These are phyloP conservation scores for Epichloe baconii DNA, from an alignment of 2,329 filamentous ascomycete species.

Conservation along the genomic window DNA sequence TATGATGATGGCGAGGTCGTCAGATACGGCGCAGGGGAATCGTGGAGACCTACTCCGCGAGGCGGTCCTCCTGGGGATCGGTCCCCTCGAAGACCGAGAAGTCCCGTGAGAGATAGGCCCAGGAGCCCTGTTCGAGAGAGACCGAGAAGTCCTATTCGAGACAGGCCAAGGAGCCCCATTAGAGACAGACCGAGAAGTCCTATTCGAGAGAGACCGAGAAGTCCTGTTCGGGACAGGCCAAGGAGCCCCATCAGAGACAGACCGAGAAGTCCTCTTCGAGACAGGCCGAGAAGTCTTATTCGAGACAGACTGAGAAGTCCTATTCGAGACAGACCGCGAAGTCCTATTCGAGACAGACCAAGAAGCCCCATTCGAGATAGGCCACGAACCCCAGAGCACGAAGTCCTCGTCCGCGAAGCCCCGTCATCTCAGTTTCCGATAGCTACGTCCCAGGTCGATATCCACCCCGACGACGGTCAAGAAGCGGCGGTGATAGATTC, in stretches of 20 bases:
- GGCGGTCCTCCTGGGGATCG: constrained; percentile 22
- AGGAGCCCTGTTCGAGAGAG: constrained; percentile 10
- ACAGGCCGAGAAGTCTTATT: constrained; percentile 4
- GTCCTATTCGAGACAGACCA: constrained; percentile 4
- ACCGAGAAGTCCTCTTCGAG: constrained; percentile 18
- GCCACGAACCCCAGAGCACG: constrained; percentile 22
- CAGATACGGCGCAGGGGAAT: constrained; percentile 48
- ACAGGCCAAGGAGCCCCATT: constrained; percentile 7
- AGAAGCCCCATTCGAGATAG: constrained; percentile 18
- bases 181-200: constrained; percentile 19
- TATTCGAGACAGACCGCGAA: background rate
- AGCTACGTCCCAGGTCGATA: constrained; percentile 34
- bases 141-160: constrained; percentile 16
- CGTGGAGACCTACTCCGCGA: constrained; percentile 44
- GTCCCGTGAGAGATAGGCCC: constrained; percentile 17
- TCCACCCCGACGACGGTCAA: constrained; percentile 27
- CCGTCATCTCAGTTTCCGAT: constrained; percentile 26
- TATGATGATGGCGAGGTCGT: constrained; percentile 51
- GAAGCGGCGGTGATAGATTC: constrained; percentile 28
- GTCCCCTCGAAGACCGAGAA: constrained; percentile 27
- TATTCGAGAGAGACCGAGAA: constrained; percentile 16
- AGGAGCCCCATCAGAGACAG: constrained; percentile 22
- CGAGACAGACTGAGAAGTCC: too few relatives aligned
- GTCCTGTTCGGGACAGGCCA: constrained; percentile 17
- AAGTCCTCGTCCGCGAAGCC: constrained; percentile 26